Evolutionary conservation across 257 asterid genomes (phyloP).

Genomic region (Phtheirospermum japonicum): DNA sequence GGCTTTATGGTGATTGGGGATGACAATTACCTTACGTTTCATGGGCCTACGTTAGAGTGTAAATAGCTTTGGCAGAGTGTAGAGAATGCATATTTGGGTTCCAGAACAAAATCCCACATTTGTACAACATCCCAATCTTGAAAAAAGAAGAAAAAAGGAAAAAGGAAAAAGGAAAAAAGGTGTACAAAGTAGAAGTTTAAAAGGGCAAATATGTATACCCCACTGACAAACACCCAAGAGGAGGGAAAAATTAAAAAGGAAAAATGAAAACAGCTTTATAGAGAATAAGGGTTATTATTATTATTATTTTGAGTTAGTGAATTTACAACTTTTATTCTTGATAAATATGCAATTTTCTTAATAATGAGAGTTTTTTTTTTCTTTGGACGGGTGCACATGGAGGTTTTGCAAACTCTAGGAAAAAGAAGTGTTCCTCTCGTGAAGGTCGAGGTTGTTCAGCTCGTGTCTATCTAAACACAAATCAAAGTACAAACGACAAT

Average conservation of each 20-base stretch:
- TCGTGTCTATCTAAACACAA: too few species aligned
- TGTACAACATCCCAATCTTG: slow-evolving; percentile 32
- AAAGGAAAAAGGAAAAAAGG: slow-evolving; percentile 35
- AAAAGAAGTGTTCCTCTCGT: too few species aligned
- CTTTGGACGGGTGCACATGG: too few species aligned
- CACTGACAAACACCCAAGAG: slow-evolving; percentile 28
- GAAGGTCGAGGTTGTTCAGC: too few species aligned
- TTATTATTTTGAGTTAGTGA: too few species aligned
- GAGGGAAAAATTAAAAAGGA: slow-evolving; percentile 5
- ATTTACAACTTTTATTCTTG: too few species aligned
- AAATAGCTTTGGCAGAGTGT: slow-evolving; percentile 48
- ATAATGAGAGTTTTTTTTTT: too few species aligned
- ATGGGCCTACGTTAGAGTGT: slow-evolving; percentile 45
- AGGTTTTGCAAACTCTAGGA: too few species aligned
- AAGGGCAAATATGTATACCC: slow-evolving; percentile 35
- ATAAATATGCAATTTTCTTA: too few species aligned
- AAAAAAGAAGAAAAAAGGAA: not conserved
- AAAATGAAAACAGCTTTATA: slow-evolving; percentile 38
- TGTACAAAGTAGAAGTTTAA: slow-evolving; percentile 47
- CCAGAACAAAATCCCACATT: slow-evolving; percentile 52
- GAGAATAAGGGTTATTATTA: slow-evolving; percentile 44
- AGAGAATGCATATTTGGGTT: slow-evolving; percentile 44
- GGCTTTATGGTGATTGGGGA: slow-evolving; percentile 13
- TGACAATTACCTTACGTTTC: slow-evolving; percentile 31
- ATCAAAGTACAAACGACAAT: too few species aligned